These are phyloP conservation scores for Starmera amethionina DNA, from an alignment of 805 yeast species.

Conservation along the genomic window DNA sequence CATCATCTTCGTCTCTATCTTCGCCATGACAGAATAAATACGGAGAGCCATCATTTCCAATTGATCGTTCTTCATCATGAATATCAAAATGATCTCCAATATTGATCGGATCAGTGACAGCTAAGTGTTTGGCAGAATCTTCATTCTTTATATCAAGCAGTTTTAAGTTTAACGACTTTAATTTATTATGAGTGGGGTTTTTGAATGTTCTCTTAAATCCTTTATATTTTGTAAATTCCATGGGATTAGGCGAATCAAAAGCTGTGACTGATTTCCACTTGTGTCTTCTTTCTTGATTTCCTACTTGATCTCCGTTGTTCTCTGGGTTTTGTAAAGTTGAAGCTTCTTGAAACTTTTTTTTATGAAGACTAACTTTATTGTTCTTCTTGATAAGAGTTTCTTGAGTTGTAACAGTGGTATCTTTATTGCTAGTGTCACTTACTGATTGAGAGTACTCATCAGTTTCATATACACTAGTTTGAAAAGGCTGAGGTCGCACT, in stretches of 20 bases:
- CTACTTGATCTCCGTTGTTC: too few species aligned
- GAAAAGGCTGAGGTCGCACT: background rate
- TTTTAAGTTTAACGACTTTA: conserved; percentile 63
- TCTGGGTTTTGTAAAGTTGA: too few species aligned
- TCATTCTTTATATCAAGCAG: conserved; percentile 66
- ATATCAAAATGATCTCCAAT: conserved; percentile 33
- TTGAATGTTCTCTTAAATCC: conserved; percentile 11
- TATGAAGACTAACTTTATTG: background rate
- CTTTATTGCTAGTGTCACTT: background rate
- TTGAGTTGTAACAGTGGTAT: background rate
- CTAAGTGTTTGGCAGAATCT: conserved; percentile 64
- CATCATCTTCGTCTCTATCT: conserved; percentile 17
- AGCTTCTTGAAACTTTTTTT: background rate
- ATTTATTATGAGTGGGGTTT: conserved; percentile 2
- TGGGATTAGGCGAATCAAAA: background rate
- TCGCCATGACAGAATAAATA: conserved; percentile 10
- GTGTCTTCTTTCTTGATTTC: too few species aligned
- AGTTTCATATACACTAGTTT: too few species aligned
- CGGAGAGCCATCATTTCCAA: conserved; percentile 15
- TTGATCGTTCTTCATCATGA: conserved; percentile 29
- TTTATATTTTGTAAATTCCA: conserved; percentile 13
- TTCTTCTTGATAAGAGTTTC: background rate
- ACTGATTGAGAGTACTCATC: too few species aligned
- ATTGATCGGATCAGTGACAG: conserved; percentile 51
- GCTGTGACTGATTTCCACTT: too few species aligned